Conservation (phyloP, 2,329 filamentous ascomycete species). For the Hirsutella rhossiliensis region DNA sequence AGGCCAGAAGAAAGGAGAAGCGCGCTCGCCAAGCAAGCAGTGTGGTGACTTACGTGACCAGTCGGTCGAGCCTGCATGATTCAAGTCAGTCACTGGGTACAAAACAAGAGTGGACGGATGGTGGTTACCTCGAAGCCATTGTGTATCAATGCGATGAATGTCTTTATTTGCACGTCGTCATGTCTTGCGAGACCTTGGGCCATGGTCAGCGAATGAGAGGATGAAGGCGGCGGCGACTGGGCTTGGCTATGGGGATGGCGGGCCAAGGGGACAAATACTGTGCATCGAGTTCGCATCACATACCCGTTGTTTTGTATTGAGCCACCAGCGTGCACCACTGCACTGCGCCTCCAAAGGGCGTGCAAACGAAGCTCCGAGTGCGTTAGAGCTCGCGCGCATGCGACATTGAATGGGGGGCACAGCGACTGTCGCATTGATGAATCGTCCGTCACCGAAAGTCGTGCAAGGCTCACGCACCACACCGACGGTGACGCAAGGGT, state of each 20-base stretch:
- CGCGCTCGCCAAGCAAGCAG: not conserved
- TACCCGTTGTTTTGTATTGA: not conserved
- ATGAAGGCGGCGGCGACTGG: not conserved
- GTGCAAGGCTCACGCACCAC: not conserved
- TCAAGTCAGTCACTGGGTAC: not conserved
- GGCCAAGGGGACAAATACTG: too few relatives aligned
- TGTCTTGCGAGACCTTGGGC: slow-evolving; percentile 11
- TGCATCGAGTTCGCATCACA: not conserved
- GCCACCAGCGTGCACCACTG: not conserved
- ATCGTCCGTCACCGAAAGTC: not conserved
- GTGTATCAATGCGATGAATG: slow-evolving; percentile 21
- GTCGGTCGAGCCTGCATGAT: slow-evolving; percentile 57
- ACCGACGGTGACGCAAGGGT: not conserved
- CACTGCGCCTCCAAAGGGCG: not conserved
- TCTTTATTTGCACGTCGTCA: slow-evolving; percentile 10
- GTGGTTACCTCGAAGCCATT: slow-evolving; percentile 43
- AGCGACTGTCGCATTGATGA: not conserved
- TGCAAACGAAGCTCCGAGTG: not conserved
- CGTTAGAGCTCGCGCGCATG: too few relatives aligned
- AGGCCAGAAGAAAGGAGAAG: not conserved
- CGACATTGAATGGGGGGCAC: not conserved
- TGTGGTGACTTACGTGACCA: slow-evolving; percentile 62
- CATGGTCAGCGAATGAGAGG: not conserved
- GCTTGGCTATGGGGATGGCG: too few relatives aligned
- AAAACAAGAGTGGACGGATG: not conserved